Evolutionary conservation across 495 filamentous ascomycete genomes (phyloP).

Genomic region (Aspergillus biplanus): DNA sequence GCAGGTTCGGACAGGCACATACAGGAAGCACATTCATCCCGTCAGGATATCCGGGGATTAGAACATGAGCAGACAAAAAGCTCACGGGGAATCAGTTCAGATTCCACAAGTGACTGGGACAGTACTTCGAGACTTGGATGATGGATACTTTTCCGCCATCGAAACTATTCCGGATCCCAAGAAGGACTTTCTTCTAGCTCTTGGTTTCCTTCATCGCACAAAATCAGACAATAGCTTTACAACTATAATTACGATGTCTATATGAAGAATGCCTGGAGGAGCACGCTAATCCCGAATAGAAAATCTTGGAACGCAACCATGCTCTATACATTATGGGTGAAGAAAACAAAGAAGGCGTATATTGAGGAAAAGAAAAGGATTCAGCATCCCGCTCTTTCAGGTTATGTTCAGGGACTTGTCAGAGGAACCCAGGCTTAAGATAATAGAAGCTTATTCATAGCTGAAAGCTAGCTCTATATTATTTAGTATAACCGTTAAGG

Average conservation of each 20-base stretch:
- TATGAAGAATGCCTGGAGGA: slow-evolving; percentile 37
- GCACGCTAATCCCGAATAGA: slow-evolving; percentile 24
- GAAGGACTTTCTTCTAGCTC: not conserved
- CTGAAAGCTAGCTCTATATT: not conserved
- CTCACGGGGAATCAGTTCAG: slow-evolving; percentile 7
- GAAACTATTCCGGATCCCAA: not conserved
- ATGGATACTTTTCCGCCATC: not conserved
- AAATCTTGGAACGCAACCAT: not conserved
- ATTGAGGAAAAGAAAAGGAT: too few species aligned
- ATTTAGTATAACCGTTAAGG: not conserved
- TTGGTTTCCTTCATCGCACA: not conserved
- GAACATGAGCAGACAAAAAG: not conserved
- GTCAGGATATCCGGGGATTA: not conserved
- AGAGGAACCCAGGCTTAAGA: not conserved
- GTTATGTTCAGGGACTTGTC: too few species aligned
- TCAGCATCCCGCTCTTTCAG: too few species aligned
- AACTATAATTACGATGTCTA: slow-evolving; percentile 6
- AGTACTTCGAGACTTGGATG: slow-evolving; percentile 8
- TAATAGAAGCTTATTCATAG: not conserved
- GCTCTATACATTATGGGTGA: not conserved
- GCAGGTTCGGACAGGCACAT: too few species aligned
- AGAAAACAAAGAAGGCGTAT: not conserved
- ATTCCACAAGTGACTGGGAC: slow-evolving; percentile 25
- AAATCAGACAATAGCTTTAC: not conserved
- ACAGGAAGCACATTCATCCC: not conserved